Evolutionary conservation across 139 green algal species (phyloP).

Genomic region (Chlorella vulgaris): DNA sequence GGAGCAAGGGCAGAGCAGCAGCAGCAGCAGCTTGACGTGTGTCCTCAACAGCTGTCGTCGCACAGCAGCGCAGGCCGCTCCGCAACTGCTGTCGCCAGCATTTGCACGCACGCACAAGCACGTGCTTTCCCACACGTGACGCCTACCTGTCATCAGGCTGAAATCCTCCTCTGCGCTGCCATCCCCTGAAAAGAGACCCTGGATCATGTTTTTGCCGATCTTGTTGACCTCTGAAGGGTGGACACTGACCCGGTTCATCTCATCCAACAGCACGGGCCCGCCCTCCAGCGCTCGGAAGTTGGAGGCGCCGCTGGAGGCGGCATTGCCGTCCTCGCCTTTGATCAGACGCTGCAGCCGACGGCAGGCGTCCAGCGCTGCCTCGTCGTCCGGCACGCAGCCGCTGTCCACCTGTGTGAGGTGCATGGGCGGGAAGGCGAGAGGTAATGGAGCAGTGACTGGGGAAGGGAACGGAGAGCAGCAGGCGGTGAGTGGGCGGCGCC

Average conservation of each 20-base stretch:
- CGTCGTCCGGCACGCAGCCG: conserved; percentile 40
- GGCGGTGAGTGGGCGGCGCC: not conserved
- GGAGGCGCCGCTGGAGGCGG: not conserved
- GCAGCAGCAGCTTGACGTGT: not conserved
- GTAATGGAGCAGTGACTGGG: too few species aligned
- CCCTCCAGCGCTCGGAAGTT: conserved; percentile 32
- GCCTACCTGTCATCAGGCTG: conserved; percentile 38
- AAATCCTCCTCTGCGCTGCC: conserved; percentile 41
- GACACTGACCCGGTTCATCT: conserved; percentile 32
- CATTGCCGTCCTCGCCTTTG: not conserved
- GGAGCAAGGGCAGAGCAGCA: not conserved
- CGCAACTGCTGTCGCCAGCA: too few species aligned
- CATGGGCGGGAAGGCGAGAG: too few species aligned
- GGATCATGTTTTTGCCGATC: conserved; percentile 49
- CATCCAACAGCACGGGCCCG: conserved; percentile 54
- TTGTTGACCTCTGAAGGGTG: conserved; percentile 47
- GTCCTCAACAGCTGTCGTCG: too few species aligned
- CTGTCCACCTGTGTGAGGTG: conserved; percentile 41
- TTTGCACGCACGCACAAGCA: not conserved
- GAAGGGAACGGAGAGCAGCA: not conserved
- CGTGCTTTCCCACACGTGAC: not conserved
- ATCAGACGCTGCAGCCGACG: conserved; percentile 33
- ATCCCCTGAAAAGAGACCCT: conserved; percentile 45
- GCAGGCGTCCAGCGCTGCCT: conserved; percentile 32
- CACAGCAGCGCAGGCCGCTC: too few species aligned